Conservation (phyloP, 129 eudicot genomes). For the Apium graveolens region DNA sequence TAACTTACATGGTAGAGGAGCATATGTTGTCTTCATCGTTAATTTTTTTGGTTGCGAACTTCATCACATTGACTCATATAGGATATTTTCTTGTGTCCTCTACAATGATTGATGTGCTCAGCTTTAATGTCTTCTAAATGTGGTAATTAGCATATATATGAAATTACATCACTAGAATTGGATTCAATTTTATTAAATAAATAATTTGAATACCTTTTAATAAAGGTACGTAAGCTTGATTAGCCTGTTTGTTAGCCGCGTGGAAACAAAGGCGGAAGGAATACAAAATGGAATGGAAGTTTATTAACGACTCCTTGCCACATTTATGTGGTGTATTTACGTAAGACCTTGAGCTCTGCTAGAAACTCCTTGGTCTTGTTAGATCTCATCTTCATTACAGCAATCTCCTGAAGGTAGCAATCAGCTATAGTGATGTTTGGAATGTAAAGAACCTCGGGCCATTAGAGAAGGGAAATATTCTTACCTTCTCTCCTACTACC, state of each 20-base stretch:
- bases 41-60: too few species aligned
- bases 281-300: background rate
- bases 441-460: background rate
- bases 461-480: background rate
- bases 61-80: too few species aligned
- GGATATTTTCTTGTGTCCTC: background rate
- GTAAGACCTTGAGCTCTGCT: conserved; percentile 75
- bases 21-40: too few species aligned
- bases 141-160: background rate
- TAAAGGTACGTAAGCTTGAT: conserved; percentile 44
- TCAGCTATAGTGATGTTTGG: conserved; percentile 3
- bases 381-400: conserved; percentile 80
- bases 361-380: conserved; percentile 72
- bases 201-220: conserved; percentile 43
- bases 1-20: too few species aligned
- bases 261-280: background rate
- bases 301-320: conserved; percentile 39
- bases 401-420: conserved; percentile 50
- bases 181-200: background rate
- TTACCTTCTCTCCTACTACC: conserved; percentile 54
- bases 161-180: too few species aligned
- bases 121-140: background rate
- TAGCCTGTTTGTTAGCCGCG: background rate
- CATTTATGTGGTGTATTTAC: conserved; percentile 83
- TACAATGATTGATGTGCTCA: background rate